These are phyloP conservation scores for Blumeria hordei DNA, from an alignment of 2,329 filamentous ascomycete genomes.

Conservation along the genomic window DNA sequence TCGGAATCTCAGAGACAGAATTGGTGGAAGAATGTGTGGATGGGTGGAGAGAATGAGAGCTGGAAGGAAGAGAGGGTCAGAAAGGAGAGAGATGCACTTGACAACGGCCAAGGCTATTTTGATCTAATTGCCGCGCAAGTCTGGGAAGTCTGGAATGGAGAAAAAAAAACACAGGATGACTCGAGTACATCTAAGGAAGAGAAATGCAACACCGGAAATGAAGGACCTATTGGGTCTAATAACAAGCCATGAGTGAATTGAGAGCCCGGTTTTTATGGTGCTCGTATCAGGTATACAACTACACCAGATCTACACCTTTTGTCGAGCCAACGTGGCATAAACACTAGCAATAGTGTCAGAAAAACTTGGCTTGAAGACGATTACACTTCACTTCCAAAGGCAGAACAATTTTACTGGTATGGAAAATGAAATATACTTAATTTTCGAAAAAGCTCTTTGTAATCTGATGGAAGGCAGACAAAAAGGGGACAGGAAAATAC, in stretches of 20 bases:
- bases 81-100: constrained; percentile 14
- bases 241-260: neutral
- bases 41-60: constrained; percentile 26
- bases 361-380: too few species aligned
- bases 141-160: constrained; percentile 23
- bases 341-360: neutral
- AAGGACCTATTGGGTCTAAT: neutral
- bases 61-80: constrained; percentile 14
- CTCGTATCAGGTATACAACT: neutral
- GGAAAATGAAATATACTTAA: too few species aligned
- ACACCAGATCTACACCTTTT: neutral
- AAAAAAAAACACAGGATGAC: constrained; percentile 16
- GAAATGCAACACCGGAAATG: neutral
- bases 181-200: constrained; percentile 6
- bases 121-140: constrained; percentile 22
- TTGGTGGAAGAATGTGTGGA: constrained; percentile 27
- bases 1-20: neutral
- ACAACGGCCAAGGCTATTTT: constrained; percentile 17
- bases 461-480: too few species aligned
- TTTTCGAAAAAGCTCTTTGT: too few species aligned
- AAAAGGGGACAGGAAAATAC: too few species aligned
- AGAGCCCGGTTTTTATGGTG: neutral
- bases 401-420: too few species aligned
- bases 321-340: neutral
- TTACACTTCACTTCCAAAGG: too few species aligned